Base-by-base conservation (phyloP, 768 basidiomycete genomes). In the Naganishia onofrii region DNA sequence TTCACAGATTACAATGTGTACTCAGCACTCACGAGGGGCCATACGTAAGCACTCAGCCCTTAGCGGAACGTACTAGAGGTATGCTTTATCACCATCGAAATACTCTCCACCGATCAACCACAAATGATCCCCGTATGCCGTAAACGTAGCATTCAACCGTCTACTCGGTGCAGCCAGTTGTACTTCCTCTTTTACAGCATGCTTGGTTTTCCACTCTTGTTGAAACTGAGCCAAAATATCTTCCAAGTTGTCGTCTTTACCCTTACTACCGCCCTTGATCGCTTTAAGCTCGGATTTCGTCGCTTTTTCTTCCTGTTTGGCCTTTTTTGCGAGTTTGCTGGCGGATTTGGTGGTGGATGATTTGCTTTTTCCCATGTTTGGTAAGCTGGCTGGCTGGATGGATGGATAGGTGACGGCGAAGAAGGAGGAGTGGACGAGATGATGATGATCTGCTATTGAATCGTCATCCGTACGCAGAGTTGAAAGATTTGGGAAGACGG, bases 31-130 rank as follows among this genome's bases (percentile, higher is more conserved):
- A n/a, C n/a, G n/a, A n/a, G n/a, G n/a, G n/a, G n/a, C n/a, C n/a
- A n/a, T n/a, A n/a, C n/a, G n/a, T n/a, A n/a, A n/a, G n/a, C n/a
- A n/a, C n/a, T n/a, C n/a, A n/a, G n/a, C n/a, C n/a, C n/a, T n/a
- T n/a, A n/a, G n/a, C n/a, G n/a, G n/a, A 31, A 31, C 66, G 19
- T 15, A 66, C 57, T 29, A 67, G 46, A 60, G 55, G 32, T 91
- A 89, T 19, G 91, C 89, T 77, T 87, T 90, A 13, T 87, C 87
- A 70, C 94, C 93, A 55, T 93, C 91, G 70, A 93, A 94, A 78
- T 88, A 92, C 77, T 93, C 91, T 51, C 70, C 76, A 36, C 73
- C 77, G 54, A 76, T 76, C 7, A 73, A 72, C 90, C 89, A 94
- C 0, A 93, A 82, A 78, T 92, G 85, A 71, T 88, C 89, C 53